Evolutionary conservation across 2,329 filamentous ascomycete genomes (phyloP), one percentile per base, ranked within the genome.

Genomic region (Xylariales sp.): DNA sequence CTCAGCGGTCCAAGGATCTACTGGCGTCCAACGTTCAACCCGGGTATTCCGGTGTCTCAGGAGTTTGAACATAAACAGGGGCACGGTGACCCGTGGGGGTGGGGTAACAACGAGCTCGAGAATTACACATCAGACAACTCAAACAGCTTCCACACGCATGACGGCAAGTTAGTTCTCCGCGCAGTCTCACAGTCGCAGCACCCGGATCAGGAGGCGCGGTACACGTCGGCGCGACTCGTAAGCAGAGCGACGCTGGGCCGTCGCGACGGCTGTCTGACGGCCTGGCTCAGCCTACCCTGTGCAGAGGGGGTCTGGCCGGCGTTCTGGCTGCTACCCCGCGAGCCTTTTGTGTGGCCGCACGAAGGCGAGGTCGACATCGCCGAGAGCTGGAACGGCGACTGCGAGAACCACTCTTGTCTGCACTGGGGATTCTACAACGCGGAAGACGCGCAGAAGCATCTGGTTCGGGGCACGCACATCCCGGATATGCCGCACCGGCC

Each of bases 351-450:
- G 0, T 89, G 87, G 87, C 87, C 87, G 0, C 81, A 78, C 0
- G 87, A 89, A 67, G 87, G 87, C 63, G 87, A 89, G 74, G 79
- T 89, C 12, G 87, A 89, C 75, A 86, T 89, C 54, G 84, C 86
- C 48, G 87, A 89, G 77, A 84, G 81, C n/a, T 89, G 87, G 87
- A 88, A 89, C 69, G 86, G 83, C 18, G 84, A 87, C 67, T 74
- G 76, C 41, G 79, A 84, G 55, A 89, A 89, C 73, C 83, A 86
- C 62, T 81, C 81, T 0, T 89, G 87, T 72, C 78, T 89, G 56
- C 87, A 89, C 71, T 89, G 87, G 87, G 87, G 87, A 3, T 80
- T 82, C 62, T 86, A 80, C 78, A 84, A 78, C 71, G 86, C 80
- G 65, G 78, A 86, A 64, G 87, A 89, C 72, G 81, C 80, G 62